A percentile compares a stretch with the other conserved stretches of the same genome.
phyloP scores from a whole-genome alignment of 2,329 filamentous ascomycete species.

The Akanthomyces muscarius region DNA sequence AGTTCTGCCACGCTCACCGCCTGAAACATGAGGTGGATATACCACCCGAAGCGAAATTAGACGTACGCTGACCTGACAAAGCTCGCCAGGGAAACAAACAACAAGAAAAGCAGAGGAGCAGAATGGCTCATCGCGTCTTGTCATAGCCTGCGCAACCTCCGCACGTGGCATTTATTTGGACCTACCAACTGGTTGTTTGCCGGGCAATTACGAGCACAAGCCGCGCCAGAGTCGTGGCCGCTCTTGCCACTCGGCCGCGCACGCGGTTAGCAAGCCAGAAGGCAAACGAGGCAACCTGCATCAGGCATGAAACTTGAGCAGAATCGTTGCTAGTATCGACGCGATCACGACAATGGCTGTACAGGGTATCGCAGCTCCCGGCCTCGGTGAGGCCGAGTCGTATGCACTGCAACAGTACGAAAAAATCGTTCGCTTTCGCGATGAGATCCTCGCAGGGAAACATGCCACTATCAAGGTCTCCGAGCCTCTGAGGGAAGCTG shows the following conservation, averaged over 20 bases:
- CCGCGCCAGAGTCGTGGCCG: neutral
- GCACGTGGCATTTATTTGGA: neutral
- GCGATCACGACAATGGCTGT: constrained; percentile 23
- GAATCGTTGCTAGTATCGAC: neutral
- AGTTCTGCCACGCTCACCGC: constrained; percentile 31
- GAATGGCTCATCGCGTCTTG: neutral
- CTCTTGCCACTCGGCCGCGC: constrained; percentile 2
- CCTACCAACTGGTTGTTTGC: neutral
- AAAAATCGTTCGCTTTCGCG: constrained; percentile 75
- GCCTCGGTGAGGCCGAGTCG: constrained; percentile 43
- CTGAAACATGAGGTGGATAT: constrained; percentile 22
- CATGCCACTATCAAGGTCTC: constrained; percentile 61
- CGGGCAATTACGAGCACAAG: neutral
- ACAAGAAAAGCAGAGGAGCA: constrained; percentile 2
- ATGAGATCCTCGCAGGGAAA: constrained; percentile 74
- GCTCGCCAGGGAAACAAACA: neutral
- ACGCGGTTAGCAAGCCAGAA: constrained; percentile 1
- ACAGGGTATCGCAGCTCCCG: constrained; percentile 25
- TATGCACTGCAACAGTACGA: constrained; percentile 66
- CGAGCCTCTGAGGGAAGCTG: constrained; percentile 16
- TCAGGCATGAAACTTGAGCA: neutral
- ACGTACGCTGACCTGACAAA: neutral
- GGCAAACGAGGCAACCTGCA: neutral
- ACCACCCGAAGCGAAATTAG: constrained; percentile 4
- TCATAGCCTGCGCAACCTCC: constrained; percentile 1